A percentile compares a stretch with the other conserved stretches of the same genome.
These are phyloP conservation scores for Candida maltosa DNA, from an alignment of 805 yeast species.

Conservation along the genomic window DNA sequence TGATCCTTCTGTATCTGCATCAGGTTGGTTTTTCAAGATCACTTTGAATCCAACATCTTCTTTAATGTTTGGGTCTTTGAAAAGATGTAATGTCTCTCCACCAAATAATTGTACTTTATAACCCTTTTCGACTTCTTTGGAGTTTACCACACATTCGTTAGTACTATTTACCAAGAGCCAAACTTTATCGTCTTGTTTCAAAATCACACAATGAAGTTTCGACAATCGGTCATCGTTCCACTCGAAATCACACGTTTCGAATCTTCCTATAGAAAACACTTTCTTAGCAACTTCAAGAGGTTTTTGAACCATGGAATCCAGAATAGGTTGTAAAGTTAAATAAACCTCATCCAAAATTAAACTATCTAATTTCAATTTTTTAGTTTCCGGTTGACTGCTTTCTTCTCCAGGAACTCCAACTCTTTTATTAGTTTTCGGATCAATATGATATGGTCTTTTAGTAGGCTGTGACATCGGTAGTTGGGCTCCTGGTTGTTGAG, in stretches of 20 bases:
- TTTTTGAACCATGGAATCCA: constrained; percentile 41
- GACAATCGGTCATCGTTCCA: constrained; percentile 77
- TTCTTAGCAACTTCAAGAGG: constrained; percentile 66
- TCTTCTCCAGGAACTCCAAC: not conserved
- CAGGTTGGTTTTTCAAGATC: constrained; percentile 42
- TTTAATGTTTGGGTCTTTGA: constrained; percentile 54
- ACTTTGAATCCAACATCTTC: constrained; percentile 55
- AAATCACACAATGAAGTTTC: constrained; percentile 73
- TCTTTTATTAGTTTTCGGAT: constrained; percentile 5
- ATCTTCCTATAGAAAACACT: constrained; percentile 70
- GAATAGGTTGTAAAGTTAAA: constrained; percentile 53
- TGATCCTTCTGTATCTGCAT: not conserved
- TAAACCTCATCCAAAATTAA: not conserved
- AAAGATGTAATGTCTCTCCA: constrained; percentile 65
- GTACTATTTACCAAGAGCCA: constrained; percentile 82
- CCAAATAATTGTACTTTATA: constrained; percentile 58
- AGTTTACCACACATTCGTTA: constrained; percentile 74
- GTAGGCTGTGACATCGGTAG: constrained; percentile 6
- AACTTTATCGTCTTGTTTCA: constrained; percentile 62
- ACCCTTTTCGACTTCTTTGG: constrained; percentile 55
- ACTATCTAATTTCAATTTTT: constrained; percentile 1
- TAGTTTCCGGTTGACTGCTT: not conserved
- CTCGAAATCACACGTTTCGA: constrained; percentile 54
- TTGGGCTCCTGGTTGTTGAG: constrained; percentile 10
- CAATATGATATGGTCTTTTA: constrained; percentile 5